These are phyloP conservation scores for Pseudogymnoascus pannorum DNA, from an alignment of 2,329 filamentous ascomycete species.

Conservation along the genomic window DNA sequence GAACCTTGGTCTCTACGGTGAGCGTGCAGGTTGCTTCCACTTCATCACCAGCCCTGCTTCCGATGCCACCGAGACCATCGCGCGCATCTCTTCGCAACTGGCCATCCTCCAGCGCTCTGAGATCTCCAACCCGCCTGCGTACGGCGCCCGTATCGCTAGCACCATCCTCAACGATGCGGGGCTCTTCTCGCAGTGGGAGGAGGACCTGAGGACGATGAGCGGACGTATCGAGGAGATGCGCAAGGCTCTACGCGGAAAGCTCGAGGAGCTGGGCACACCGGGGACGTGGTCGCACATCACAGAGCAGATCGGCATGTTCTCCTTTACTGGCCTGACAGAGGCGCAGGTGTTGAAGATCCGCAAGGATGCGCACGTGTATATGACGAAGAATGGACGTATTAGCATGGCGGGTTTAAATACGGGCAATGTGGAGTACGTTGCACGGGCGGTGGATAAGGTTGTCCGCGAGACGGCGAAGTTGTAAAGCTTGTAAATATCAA, in stretches of 20 bases:
- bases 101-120: conserved; percentile 93
- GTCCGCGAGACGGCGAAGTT: conserved; percentile 38
- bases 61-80: conserved; percentile 52
- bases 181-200: conserved; percentile 88
- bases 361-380: conserved; percentile 69
- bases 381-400: conserved; percentile 97
- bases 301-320: conserved; percentile 99
- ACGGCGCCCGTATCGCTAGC: conserved; percentile 83
- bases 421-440: conserved; percentile 87
- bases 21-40: conserved; percentile 95
- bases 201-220: conserved; percentile 86
- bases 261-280: conserved; percentile 79
- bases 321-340: conserved; percentile 75
- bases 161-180: conserved; percentile 73
- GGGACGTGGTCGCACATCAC: conserved; percentile 96
- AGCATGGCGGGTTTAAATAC: conserved; percentile 98
- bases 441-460: conserved; percentile 78
- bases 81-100: conserved; percentile 75
- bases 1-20: conserved; percentile 95
- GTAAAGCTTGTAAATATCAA: conserved; percentile 1
- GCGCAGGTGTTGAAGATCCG: conserved; percentile 65
- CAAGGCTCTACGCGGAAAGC: conserved; percentile 63
- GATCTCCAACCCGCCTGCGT: conserved; percentile 93
- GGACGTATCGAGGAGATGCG: conserved; percentile 94
- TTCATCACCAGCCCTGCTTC: conserved; percentile 68